A percentile compares a stretch with the other conserved stretches of the same genome.
Evolutionary conservation across 441 rosid genomes (phyloP).

Genomic region (Syzygium malaccense): DNA sequence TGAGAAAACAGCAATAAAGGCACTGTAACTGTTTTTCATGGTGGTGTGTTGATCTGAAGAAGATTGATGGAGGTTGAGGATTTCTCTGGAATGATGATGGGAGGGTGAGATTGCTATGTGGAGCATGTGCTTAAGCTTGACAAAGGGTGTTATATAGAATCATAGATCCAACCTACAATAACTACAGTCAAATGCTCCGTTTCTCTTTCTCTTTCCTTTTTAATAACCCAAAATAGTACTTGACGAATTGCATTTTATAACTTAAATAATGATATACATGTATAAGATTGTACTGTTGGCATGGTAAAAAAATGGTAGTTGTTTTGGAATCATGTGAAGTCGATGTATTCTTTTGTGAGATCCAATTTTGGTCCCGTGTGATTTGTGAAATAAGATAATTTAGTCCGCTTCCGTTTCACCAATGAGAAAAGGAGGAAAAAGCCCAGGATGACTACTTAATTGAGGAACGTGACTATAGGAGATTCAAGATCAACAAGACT

Average conservation of each 20-base stretch:
- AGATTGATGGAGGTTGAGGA: conserved; percentile 2
- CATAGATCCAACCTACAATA: conserved; percentile 3
- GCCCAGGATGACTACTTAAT: neutral
- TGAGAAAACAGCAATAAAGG: conserved; percentile 16
- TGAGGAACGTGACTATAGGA: neutral
- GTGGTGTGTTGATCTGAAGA: neutral
- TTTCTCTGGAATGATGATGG: conserved; percentile 2
- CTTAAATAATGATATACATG: neutral
- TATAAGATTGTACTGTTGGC: neutral
- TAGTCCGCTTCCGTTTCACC: neutral
- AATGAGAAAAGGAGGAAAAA: neutral
- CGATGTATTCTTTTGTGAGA: neutral
- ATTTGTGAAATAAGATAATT: neutral
- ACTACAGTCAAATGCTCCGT: neutral
- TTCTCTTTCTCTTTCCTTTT: neutral
- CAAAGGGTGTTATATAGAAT: neutral
- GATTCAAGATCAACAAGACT: neutral
- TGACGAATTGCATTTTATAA: neutral
- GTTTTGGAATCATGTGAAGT: neutral
- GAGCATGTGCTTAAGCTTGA: neutral
- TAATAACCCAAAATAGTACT: neutral
- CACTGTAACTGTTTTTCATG: conserved; percentile 19
- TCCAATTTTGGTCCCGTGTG: neutral
- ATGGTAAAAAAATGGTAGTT: neutral
- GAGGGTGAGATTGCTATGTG: neutral